phyloP scores from a whole-genome alignment of 306 rosid genomes.

The Inga oerstediana region DNA sequence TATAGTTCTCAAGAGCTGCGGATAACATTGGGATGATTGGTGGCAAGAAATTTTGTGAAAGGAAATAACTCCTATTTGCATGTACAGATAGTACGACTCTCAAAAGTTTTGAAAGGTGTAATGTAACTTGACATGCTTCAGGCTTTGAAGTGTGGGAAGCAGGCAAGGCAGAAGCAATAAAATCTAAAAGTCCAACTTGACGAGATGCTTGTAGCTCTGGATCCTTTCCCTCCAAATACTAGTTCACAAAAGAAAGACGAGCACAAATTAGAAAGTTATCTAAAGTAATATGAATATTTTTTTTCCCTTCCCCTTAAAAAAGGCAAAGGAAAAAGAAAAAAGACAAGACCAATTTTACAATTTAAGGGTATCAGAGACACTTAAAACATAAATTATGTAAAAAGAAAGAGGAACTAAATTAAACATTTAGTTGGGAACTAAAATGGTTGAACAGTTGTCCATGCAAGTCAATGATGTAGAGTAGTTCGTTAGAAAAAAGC shows the following conservation, averaged over 20 bases:
- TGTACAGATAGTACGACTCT: conserved; percentile 74
- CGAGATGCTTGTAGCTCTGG: conserved; percentile 94
- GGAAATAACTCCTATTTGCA: conserved; percentile 90
- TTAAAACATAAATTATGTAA: conserved; percentile 21
- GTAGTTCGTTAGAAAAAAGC: conserved; percentile 21
- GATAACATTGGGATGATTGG: conserved; percentile 96
- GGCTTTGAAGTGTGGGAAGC: conserved; percentile 98
- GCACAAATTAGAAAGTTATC: conserved; percentile 27
- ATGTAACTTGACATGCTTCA: conserved; percentile 91
- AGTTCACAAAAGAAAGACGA: conserved; percentile 23
- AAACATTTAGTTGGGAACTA: conserved; percentile 32
- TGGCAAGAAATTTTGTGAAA: conserved; percentile 89
- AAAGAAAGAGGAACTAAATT: conserved; percentile 1
- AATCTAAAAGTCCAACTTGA: conserved; percentile 94
- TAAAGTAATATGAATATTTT: conserved; percentile 12
- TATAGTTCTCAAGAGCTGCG: conserved; percentile 93
- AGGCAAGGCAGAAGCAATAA: conserved; percentile 96
- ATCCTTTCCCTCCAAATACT: conserved; percentile 97
- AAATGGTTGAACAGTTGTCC: conserved; percentile 17
- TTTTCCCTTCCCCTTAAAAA: background rate
- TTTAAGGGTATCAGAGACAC: conserved; percentile 11
- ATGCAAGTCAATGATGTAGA: conserved; percentile 14
- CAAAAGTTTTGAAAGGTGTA: conserved; percentile 83
- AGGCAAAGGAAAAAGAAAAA: background rate
- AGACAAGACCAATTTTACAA: conserved; percentile 17